Conservation (phyloP, 352 stramenopile species). For the Phytophthora crassamura region DNA sequence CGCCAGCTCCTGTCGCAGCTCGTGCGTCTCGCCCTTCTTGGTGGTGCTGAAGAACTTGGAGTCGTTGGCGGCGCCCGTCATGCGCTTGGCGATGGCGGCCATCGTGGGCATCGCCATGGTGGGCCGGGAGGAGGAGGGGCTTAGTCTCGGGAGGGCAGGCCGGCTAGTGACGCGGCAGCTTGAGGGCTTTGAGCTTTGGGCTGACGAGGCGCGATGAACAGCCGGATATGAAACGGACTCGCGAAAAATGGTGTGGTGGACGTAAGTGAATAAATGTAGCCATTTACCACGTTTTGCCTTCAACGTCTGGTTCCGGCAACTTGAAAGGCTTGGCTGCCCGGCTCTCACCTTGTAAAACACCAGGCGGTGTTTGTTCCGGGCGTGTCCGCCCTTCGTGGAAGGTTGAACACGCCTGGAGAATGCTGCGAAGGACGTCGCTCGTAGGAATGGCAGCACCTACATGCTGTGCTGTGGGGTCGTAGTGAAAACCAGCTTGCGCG, state of each 20-base stretch:
- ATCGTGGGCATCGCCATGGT: constrained; percentile 88
- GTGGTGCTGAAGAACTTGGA: constrained; percentile 99
- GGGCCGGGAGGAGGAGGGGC: neutral
- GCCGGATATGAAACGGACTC: constrained; percentile 34
- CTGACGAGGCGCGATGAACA: constrained; percentile 12
- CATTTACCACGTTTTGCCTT: neutral
- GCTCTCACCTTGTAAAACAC: no score
- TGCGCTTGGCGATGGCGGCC: constrained; percentile 88
- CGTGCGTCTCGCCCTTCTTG: constrained; percentile 98
- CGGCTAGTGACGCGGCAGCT: constrained; percentile 9
- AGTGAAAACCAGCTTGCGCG: no score
- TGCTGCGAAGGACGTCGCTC: no score
- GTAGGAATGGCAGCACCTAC: no score
- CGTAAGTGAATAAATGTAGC: constrained; percentile 8
- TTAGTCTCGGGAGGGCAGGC: neutral
- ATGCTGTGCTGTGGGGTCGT: no score
- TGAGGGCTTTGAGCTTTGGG: no score
- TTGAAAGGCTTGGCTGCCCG: no score
- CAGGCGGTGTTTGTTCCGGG: no score
- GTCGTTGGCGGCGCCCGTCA: constrained; percentile 93
- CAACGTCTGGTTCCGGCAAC: no score
- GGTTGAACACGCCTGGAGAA: no score
- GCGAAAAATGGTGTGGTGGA: constrained; percentile 9
- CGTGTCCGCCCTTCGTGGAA: no score
- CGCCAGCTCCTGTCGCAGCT: constrained; percentile 97